Percentiles rank a stretch among this genome's conserved stretches.
Conservation (phyloP, 139 green algal species). For the Tetraselmis chui region DNA sequence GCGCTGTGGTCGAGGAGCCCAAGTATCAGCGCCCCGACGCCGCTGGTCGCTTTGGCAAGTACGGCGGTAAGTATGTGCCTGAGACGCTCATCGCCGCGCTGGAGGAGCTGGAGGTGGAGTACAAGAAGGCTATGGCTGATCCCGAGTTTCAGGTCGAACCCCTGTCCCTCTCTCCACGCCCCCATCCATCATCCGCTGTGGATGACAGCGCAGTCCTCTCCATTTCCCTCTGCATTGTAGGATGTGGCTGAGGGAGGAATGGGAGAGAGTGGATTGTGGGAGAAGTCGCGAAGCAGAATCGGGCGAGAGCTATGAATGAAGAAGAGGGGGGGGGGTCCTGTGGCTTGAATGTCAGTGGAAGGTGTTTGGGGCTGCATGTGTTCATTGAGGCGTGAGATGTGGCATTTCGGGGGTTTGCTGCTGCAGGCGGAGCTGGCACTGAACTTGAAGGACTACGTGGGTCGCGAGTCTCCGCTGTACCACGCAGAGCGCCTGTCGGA, state of each 20-base stretch:
- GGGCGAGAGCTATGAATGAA: no score
- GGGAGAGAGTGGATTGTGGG: no score
- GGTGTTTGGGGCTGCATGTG: no score
- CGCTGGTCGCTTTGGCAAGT: constrained; percentile 75
- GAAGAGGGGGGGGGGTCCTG: no score
- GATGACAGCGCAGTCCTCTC: background rate
- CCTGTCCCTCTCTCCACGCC: background rate
- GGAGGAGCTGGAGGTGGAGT: constrained; percentile 75
- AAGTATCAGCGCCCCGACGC: constrained; percentile 54
- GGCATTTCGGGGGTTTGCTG: no score
- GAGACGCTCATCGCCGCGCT: constrained; percentile 95
- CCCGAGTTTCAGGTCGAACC: constrained; percentile 57
- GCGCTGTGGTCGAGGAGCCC: background rate
- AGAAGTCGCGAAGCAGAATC: no score
- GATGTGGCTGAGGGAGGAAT: no score
- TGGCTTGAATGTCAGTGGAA: no score
- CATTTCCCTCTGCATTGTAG: background rate
- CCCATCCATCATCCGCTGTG: background rate
- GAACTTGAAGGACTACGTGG: constrained; percentile 94
- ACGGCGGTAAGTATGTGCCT: constrained; percentile 93
- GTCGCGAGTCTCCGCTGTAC: constrained; percentile 88
- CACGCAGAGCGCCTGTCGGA: constrained; percentile 86
- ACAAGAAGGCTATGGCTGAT: constrained; percentile 57
- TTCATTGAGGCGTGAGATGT: no score
- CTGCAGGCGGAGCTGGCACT: constrained; percentile 79